A percentile compares a stretch with the other conserved stretches of the same genome.
Evolutionary conservation across 192 early-diverging fungal genomes (phyloP).

Genomic region (Rhizophlyctis rosea): DNA sequence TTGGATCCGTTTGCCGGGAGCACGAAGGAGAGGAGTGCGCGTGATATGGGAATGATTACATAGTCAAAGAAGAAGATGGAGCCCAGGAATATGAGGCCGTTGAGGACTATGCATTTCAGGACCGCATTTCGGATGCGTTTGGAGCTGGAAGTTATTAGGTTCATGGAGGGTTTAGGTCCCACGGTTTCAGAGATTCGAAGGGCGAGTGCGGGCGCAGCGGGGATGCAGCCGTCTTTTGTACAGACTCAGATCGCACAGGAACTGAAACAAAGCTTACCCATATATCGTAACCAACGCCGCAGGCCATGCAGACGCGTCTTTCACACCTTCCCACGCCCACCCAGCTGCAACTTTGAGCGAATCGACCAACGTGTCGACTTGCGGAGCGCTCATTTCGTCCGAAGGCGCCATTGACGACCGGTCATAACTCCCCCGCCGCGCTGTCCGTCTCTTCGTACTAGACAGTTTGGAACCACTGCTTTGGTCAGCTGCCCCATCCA

Average conservation of each 20-base stretch:
- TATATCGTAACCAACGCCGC: slow-evolving; percentile 45
- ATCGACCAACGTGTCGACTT: neutral
- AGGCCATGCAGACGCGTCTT: slow-evolving; percentile 45
- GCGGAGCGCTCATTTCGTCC: no score
- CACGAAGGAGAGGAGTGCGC: neutral
- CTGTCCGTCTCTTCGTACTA: no score
- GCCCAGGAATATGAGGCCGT: slow-evolving; percentile 52
- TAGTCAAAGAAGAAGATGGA: slow-evolving; percentile 46
- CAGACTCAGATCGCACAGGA: no score
- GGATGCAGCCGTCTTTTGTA: no score
- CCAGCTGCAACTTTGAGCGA: neutral
- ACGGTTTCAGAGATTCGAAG: no score
- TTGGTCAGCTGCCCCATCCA: no score
- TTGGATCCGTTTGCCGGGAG: neutral
- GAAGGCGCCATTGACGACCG: no score
- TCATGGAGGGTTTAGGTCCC: no score
- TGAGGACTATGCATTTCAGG: slow-evolving; percentile 47
- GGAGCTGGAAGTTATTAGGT: no score
- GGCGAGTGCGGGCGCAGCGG: neutral
- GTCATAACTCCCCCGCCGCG: no score
- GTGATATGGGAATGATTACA: slow-evolving; percentile 19
- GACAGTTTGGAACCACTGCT: no score
- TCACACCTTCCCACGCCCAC: slow-evolving; percentile 9
- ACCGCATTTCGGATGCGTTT: slow-evolving; percentile 37
- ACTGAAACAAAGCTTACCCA: slow-evolving; percentile 39